Evolutionary conservation across 2,329 filamentous ascomycete genomes (phyloP), one percentile per base, ranked within the genome.

Genomic region (Paramyrothecium sp.): DNA sequence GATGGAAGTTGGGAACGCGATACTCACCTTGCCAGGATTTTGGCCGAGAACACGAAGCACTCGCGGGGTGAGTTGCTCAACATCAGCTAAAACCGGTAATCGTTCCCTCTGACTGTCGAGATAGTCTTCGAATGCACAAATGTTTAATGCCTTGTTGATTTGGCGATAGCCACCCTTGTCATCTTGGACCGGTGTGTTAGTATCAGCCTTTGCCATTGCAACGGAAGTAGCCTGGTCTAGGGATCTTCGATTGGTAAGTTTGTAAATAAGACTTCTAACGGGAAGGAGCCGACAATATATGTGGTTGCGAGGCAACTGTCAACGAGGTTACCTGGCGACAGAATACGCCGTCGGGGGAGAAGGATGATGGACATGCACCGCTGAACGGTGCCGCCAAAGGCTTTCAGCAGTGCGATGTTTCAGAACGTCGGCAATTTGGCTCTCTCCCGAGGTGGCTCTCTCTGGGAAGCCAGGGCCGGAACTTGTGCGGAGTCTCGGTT

Each of bases 71-170:
- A 80, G 54, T 50, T 76, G 69, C 59, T 78, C 74, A 0, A 79
- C 72, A 58, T 79, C 69, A 4, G 53, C 19, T 2, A 81, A 33
- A 3, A 66, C 38, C 1, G 77, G 77, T 0, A 81, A 62, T 12
- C 54, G 53, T 11, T 68, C 56, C 23, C 63, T 62, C 57, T 81
- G 79, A 1, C 61, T 63, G 8, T 71, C 65, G 2, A 82, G 73
- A 62, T 80, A 82, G 33, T 80, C 77, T 22, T 80, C 75, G 58
- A 81, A 81, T 10, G 72, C 76, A 61, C 76, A 76, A 23, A 76
- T 72, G 59, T 80, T 77, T 12, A 80, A 65, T 0, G 73, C 60
- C 56, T 79, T 78, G 71, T 80, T 81, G 61, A 80, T 80, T 59
- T 80, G 76, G 16, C 64, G 65, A 64, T 78, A 78, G 30, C 75